Base-by-base conservation (phyloP, 768 basidiomycete species). In the Hortiboletus flavorubellus region DNA sequence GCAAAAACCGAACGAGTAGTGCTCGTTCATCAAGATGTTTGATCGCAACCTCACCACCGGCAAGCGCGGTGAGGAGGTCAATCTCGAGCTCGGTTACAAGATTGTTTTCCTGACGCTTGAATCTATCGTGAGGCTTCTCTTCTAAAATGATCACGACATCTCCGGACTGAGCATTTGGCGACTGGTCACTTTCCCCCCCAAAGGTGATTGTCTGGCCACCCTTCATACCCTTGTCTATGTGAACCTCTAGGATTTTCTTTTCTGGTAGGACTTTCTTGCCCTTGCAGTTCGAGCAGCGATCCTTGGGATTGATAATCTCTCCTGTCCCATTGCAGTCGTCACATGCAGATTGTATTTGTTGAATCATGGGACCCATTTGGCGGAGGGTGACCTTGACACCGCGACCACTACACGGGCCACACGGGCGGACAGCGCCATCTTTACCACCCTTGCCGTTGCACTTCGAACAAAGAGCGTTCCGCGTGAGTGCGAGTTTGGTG, bases 351-450 rank as follows among this genome's bases (percentile, higher is more conserved):
- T 98, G 97, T 63, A 98, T 91, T 75, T 99, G 96, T 74, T 99
- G 97, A 64, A 99, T 92, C 97, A 99, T 99, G 5, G 97, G 97
- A 29, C 97, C 97, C 85, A 99, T 91, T 72, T 98, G 97, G 58
- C 97, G 90, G 58, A 98, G 76, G 49, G 89, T 92, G 67, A 98
- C 73, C 70, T 87, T 91, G 77, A 95, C 75, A 65, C 97, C 97
- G 60, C 93, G 91, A 53, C 97, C 97, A 65, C 76, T 80, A 76
- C 97, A 99, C 14, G 76, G 66, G 41, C 70, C 59, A 74, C 97
- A 99, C 29, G 79, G 66, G 68, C 86, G 83, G 59, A 97, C 93
- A 49, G 97, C 91, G 53, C 96, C 97, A 16, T 97, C 95, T 75
- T 98, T 98, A 53, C 97, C 97, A 46, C 97, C 97, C 70, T 90